These are phyloP conservation scores for Chamaecyparis obtusa DNA, from an alignment of 75 land plant species.

Conservation along the genomic window DNA sequence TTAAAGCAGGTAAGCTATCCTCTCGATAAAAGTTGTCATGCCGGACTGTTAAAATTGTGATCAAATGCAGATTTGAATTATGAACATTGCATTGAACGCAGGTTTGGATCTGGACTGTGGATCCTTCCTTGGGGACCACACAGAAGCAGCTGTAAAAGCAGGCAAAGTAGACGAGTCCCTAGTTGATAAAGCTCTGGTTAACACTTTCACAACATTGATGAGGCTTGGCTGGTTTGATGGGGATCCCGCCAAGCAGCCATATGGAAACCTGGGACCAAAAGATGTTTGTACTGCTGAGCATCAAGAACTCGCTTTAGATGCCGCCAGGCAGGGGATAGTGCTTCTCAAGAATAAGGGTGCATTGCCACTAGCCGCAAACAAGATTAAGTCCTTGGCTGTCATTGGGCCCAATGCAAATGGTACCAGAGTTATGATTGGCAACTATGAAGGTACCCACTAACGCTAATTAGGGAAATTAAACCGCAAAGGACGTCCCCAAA, in stretches of 20 bases:
- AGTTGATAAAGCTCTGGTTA: conserved; percentile 57
- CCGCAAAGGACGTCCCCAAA: neutral
- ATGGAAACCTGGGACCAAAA: conserved; percentile 58
- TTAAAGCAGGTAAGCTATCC: conserved; percentile 71
- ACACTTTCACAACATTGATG: conserved; percentile 71
- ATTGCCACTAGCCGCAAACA: conserved; percentile 30
- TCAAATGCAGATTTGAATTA: neutral
- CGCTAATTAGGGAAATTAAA: neutral
- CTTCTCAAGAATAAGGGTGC: conserved; percentile 66
- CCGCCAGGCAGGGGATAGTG: conserved; percentile 85
- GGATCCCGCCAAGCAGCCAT: conserved; percentile 61
- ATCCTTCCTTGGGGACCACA: conserved; percentile 59
- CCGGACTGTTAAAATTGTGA: neutral
- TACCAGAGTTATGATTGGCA: conserved; percentile 79
- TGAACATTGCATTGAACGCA: neutral
- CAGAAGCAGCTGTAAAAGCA: conserved; percentile 46
- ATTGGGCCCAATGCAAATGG: conserved; percentile 95
- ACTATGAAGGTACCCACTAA: conserved; percentile 62
- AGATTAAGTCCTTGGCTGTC: conserved; percentile 59
- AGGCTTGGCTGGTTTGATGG: conserved; percentile 94
- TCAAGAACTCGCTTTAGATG: conserved; percentile 73
- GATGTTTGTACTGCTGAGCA: conserved; percentile 79
- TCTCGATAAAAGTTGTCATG: neutral
- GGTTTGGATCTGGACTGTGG: conserved; percentile 49
- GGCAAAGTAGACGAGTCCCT: conserved; percentile 56